These are phyloP conservation scores for Eucommia ulmoides DNA, from an alignment of 257 asterid species.

Conservation along the genomic window DNA sequence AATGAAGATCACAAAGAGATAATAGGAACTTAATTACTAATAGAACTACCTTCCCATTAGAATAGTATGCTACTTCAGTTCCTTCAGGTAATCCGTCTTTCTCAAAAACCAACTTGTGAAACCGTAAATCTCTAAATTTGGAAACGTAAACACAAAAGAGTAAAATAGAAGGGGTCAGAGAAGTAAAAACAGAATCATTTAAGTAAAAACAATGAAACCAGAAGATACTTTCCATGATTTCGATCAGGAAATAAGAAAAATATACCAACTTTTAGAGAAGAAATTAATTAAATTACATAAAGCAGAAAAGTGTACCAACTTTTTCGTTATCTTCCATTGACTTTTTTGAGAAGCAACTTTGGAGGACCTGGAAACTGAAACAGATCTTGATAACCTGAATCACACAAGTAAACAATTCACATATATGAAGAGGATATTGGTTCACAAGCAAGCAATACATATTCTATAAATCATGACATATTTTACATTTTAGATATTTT, in stretches of 20 bases:
- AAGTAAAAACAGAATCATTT: background rate
- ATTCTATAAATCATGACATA: too few relatives aligned
- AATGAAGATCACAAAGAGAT: slow-evolving; percentile 11
- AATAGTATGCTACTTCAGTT: slow-evolving; percentile 79
- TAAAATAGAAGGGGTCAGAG: too few relatives aligned
- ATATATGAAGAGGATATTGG: background rate
- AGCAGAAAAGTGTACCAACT: slow-evolving; percentile 51
- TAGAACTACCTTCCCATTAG: slow-evolving; percentile 76
- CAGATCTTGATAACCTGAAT: slow-evolving; percentile 32
- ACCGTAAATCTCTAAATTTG: slow-evolving; percentile 77
- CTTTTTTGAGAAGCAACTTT: slow-evolving; percentile 37
- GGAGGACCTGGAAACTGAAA: slow-evolving; percentile 26
- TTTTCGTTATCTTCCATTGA: slow-evolving; percentile 76
- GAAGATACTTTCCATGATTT: too few relatives aligned
- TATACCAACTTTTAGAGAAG: too few relatives aligned
- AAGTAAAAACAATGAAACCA: background rate
- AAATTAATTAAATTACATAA: too few relatives aligned
- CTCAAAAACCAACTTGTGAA: slow-evolving; percentile 89
- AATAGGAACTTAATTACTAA: too few relatives aligned
- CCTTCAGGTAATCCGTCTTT: slow-evolving; percentile 93
- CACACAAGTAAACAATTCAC: slow-evolving; percentile 11
- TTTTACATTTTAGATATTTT: too few relatives aligned
- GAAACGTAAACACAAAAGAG: slow-evolving; percentile 10
- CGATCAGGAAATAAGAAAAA: too few relatives aligned
- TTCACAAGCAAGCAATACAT: too few relatives aligned